phyloP scores from a whole-genome alignment of 495 filamentous ascomycete genomes.

The Neurospora sp. region DNA sequence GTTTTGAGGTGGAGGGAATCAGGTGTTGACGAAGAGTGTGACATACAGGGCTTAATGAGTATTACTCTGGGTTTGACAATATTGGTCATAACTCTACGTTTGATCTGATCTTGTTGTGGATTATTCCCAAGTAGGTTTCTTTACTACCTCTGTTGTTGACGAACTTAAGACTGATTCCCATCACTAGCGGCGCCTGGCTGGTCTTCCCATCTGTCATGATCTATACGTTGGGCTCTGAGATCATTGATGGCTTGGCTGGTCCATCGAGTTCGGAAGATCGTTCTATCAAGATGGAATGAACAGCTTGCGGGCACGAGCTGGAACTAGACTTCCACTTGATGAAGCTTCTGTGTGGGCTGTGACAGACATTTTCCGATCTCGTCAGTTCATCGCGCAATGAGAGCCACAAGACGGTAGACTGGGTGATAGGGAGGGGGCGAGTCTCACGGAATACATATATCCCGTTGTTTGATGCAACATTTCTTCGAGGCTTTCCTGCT shows the following conservation, averaged over 20 bases:
- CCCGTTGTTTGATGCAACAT: not conserved
- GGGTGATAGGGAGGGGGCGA: not conserved
- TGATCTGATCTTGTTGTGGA: constrained; percentile 57
- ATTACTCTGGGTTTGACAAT: constrained; percentile 65
- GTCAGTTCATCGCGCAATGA: not conserved
- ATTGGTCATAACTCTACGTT: constrained; percentile 61
- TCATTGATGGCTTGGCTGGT: constrained; percentile 54
- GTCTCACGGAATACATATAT: not conserved
- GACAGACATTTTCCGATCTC: not conserved
- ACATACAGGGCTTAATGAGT: constrained; percentile 60
- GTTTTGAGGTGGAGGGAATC: too few species aligned
- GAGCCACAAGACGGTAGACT: not conserved
- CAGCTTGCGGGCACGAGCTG: not conserved
- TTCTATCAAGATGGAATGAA: not conserved
- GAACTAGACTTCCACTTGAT: not conserved
- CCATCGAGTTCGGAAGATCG: constrained; percentile 14
- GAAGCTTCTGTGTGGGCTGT: not conserved
- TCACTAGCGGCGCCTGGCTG: constrained; percentile 64
- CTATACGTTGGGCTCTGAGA: constrained; percentile 58
- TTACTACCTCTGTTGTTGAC: not conserved
- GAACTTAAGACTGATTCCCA: constrained; percentile 3
- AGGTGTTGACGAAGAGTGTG: not conserved
- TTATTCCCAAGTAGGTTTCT: constrained; percentile 74
- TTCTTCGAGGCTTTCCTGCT: not conserved
- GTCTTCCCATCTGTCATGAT: constrained; percentile 61